Conservation (phyloP, 495 filamentous ascomycete genomes). For the Podospora comata region DNA sequence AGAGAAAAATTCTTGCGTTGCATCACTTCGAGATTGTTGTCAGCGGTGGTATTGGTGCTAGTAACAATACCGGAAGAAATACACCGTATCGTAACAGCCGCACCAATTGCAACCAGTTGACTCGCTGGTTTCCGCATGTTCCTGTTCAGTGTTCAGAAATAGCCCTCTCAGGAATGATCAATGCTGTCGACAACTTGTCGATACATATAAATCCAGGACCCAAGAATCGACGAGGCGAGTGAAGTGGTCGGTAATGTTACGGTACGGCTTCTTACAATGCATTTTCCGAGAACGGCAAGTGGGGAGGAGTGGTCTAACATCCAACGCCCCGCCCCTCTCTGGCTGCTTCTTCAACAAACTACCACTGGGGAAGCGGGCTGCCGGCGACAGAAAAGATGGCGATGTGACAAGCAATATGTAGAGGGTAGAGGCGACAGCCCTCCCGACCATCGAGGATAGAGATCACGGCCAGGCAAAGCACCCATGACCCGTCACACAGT, state of each 20-base stretch:
- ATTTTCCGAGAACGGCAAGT: conserved; percentile 2
- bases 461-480: not conserved
- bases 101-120: not conserved
- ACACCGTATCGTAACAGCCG: not conserved
- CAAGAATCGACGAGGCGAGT: not conserved
- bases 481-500: not conserved
- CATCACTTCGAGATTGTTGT: not conserved
- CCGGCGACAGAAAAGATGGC: not conserved
- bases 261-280: not conserved
- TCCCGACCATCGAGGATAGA: not conserved
- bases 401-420: not conserved
- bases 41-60: not conserved
- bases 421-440: not conserved
- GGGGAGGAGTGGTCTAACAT: conserved; percentile 1
- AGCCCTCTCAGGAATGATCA: not conserved
- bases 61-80: not conserved
- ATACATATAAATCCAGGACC: not conserved
- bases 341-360: not conserved
- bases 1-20: conserved; percentile 4
- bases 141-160: not conserved
- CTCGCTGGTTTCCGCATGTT: not conserved
- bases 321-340: not conserved
- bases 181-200: not conserved
- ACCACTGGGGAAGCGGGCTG: not conserved
- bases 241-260: not conserved